Evolutionary conservation across 257 asterid species (phyloP), one percentile per base, ranked within the genome.

Genomic region (Craterostigma plantagineum): DNA sequence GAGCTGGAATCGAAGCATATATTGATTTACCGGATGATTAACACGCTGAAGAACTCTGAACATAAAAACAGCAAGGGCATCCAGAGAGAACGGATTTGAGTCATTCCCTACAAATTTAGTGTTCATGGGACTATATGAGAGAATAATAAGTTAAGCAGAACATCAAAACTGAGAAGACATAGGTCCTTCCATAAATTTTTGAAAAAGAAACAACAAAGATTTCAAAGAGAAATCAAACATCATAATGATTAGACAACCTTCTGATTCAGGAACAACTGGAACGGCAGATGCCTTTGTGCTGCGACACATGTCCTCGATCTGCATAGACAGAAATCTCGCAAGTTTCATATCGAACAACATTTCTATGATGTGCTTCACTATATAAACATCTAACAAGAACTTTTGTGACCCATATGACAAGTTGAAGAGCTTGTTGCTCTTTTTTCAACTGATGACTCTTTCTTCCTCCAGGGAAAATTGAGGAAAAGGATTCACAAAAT

Each of bases 181-280:
- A n/a, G n/a, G n/a, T n/a, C n/a, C n/a, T n/a, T n/a, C n/a, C n/a
- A n/a, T n/a, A n/a, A 23, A 23, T 23, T 23, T 23, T 23, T 23
- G 30, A 23, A 23, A 6, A 23, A 23, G 30, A 23, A 23, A 23
- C 30, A 23, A 23, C 30, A 23, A 2, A 23, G 2, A 23, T 23
- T 23, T 23, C 30, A 23, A 23, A 23, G 30, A 23, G 30, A 23
- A 6, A 23, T 2, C 6, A 2, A 23, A 23, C 30, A 23, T 23
- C 2, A 23, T 23, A 23, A 23, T 23, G 6, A 23, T 23, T 23
- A 40, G 16, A 35, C 38, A 56, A 86, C 98, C 98, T 82, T 87
- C 95, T 18, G 95, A 87, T 35, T 87, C 98, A 18, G 95, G 92
- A 54, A 87, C 48, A 16, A 87, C 92, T 23, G 98, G 95, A 60